These are phyloP conservation scores for Jatropha multifida DNA, from an alignment of 441 rosid species.

Conservation along the genomic window DNA sequence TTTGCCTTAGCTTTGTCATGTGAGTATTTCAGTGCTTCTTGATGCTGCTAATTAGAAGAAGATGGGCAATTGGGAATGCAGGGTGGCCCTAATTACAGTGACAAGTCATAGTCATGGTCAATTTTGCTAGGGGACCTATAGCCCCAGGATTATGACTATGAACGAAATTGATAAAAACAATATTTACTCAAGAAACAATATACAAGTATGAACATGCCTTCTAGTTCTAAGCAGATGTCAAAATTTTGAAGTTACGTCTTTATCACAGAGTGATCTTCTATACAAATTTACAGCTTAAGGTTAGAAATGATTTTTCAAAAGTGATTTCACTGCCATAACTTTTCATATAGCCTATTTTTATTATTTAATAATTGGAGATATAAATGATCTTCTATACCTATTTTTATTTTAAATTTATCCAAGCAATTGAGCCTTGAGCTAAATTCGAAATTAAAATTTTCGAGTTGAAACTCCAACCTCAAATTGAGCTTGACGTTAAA, in stretches of 20 bases:
- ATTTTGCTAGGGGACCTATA: background rate
- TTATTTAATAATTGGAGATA: no score
- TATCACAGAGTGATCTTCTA: no score
- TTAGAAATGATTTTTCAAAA: no score
- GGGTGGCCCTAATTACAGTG: constrained; percentile 12
- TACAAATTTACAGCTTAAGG: no score
- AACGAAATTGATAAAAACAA: background rate
- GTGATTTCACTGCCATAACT: no score
- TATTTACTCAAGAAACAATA: background rate
- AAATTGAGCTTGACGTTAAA: no score
- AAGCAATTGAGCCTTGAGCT: no score
- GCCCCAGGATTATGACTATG: background rate
- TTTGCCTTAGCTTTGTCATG: background rate
- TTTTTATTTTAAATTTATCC: no score
- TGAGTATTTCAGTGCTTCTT: background rate
- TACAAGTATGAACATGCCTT: background rate
- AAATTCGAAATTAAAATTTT: no score
- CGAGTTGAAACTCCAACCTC: no score
- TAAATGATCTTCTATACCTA: no score
- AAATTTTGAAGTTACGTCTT: background rate
- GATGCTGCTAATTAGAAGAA: background rate
- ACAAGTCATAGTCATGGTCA: constrained; percentile 11
- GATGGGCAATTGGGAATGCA: background rate
- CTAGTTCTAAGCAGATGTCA: background rate
- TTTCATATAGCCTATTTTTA: no score